Evolutionary conservation across 2,329 filamentous ascomycete species (phyloP).

Genomic region (Furcasterigmium sp.): DNA sequence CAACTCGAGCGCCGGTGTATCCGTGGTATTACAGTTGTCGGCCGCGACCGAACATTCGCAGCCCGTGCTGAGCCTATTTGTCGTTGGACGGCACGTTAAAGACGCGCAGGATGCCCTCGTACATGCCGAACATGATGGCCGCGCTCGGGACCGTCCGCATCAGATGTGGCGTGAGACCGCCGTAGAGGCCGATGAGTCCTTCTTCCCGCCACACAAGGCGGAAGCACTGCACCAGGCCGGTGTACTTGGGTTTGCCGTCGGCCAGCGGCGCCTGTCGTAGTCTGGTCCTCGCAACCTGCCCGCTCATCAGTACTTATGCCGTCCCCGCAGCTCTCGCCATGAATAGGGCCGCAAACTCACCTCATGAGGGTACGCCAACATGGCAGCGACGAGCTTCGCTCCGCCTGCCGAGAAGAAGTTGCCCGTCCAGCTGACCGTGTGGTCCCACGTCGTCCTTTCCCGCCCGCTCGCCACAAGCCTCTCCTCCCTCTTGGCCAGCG

Average conservation of each 20-base stretch:
- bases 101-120: slow-evolving; percentile 51
- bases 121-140: slow-evolving; percentile 96
- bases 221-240: slow-evolving; percentile 84
- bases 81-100: slow-evolving; percentile 23
- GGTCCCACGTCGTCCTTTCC: slow-evolving; percentile 65
- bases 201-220: slow-evolving; percentile 83
- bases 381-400: slow-evolving; percentile 79
- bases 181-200: slow-evolving; percentile 79
- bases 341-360: slow-evolving; percentile 36
- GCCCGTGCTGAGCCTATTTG: neutral
- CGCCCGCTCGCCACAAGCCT: slow-evolving; percentile 52
- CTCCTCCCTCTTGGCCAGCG: slow-evolving; percentile 60
- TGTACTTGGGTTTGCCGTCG: slow-evolving; percentile 74
- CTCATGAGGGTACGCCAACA: slow-evolving; percentile 90
- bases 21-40: slow-evolving; percentile 1
- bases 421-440: slow-evolving; percentile 70
- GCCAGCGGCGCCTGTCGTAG: slow-evolving; percentile 77
- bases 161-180: slow-evolving; percentile 86
- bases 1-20: too few species aligned
- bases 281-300: slow-evolving; percentile 72
- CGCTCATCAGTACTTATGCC: slow-evolving; percentile 5
- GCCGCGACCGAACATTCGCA: too few species aligned
- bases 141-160: slow-evolving; percentile 87
- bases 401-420: slow-evolving; percentile 74
- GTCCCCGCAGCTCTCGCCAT: neutral